Conservation (phyloP, 371 early-diverging fungal genomes). For the Mortierella sp. region DNA sequence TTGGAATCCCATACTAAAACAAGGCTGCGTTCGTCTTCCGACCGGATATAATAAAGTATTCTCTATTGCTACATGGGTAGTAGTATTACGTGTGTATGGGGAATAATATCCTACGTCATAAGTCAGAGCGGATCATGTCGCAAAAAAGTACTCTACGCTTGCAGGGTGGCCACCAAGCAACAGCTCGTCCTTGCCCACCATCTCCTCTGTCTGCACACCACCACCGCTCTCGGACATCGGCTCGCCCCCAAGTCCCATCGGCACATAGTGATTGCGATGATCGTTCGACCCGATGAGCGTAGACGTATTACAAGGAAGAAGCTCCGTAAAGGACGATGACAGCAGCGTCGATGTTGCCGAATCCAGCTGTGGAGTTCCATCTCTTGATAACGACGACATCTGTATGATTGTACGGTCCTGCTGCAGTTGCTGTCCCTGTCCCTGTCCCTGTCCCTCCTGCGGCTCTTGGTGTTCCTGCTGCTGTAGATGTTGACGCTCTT, state of each 20-base stretch:
- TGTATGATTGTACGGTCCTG: not conserved
- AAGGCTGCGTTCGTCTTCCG: too few relatives aligned
- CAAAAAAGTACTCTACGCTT: not conserved
- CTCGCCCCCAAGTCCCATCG: conserved; percentile 35
- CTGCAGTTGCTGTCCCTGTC: not conserved
- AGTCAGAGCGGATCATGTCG: too few relatives aligned
- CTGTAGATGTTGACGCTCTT: conserved; percentile 1
- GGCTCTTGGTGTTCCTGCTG: conserved; percentile 5
- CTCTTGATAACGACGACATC: not conserved
- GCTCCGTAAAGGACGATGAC: conserved; percentile 23
- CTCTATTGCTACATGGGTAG: not conserved
- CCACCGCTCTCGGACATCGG: not conserved
- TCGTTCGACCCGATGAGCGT: not conserved
- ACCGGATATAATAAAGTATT: not conserved
- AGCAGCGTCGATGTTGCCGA: conserved; percentile 22
- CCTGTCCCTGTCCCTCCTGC: conserved; percentile 1
- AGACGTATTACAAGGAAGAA: conserved; percentile 14
- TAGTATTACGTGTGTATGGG: too few relatives aligned
- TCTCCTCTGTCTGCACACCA: not conserved
- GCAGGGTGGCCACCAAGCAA: not conserved
- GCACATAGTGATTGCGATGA: conserved; percentile 32
- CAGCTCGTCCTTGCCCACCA: not conserved
- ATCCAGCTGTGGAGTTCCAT: conserved; percentile 34
- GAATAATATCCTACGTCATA: too few relatives aligned
- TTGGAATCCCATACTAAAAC: too few relatives aligned